These are phyloP conservation scores for Maudiozyma turicensis DNA, from an alignment of 805 yeast species.

Conservation along the genomic window DNA sequence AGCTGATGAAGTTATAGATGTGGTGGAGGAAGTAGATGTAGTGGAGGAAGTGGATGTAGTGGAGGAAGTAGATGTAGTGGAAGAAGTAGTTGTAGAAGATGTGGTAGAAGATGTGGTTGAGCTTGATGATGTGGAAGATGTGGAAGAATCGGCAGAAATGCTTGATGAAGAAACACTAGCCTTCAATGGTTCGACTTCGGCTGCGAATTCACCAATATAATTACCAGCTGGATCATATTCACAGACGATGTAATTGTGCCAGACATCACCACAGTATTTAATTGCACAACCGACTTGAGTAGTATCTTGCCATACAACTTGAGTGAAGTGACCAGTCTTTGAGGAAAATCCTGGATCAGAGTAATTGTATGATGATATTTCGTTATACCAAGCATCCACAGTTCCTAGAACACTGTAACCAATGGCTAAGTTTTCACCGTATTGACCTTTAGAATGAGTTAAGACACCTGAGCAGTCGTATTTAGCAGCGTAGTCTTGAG, in stretches of 20 bases:
- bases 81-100: not conserved
- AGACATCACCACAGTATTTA: conserved; percentile 44
- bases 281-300: conserved; percentile 63
- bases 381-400: conserved; percentile 68
- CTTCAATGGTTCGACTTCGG: conserved; percentile 19
- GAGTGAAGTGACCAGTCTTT: conserved; percentile 60
- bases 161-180: not conserved
- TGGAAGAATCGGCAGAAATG: not conserved
- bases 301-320: conserved; percentile 57
- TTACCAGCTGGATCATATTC: conserved; percentile 72
- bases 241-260: conserved; percentile 61
- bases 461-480: conserved; percentile 49
- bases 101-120: too few relatives aligned
- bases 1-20: not conserved
- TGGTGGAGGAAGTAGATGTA: not conserved
- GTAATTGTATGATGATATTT: conserved; percentile 47
- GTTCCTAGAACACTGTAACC: conserved; percentile 38
- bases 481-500: conserved; percentile 39
- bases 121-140: not conserved
- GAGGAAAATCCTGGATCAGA: conserved; percentile 38
- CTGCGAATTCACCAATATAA: conserved; percentile 41
- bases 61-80: not conserved
- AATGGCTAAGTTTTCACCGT: conserved; percentile 72
- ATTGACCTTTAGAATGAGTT: conserved; percentile 43
- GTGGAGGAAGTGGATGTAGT: not conserved